Conservation (phyloP, 2,329 filamentous ascomycete genomes). For the Clarireedia homoeocarpa region DNA sequence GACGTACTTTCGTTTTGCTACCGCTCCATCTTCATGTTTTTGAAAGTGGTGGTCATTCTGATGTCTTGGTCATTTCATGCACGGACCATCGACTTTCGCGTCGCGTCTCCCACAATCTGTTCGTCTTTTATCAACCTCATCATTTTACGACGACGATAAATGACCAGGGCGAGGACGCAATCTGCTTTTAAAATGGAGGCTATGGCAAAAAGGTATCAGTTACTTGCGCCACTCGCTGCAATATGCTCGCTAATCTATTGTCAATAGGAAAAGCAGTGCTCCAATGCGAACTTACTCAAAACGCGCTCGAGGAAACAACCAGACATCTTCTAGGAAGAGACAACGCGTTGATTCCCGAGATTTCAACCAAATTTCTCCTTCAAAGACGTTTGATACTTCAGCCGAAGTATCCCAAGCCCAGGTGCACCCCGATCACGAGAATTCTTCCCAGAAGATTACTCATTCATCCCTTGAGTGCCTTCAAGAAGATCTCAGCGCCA, state of each 20-base stretch:
- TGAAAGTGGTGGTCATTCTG: too few relatives aligned
- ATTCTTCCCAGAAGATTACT: not conserved
- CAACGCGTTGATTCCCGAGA: slow-evolving; percentile 13
- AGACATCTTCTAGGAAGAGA: slow-evolving; percentile 7
- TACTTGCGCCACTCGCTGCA: too few relatives aligned
- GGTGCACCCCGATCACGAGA: not conserved
- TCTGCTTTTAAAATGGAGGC: too few relatives aligned
- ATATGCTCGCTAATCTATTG: not conserved
- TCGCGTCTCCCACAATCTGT: too few relatives aligned
- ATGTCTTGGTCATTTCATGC: too few relatives aligned
- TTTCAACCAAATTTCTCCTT: not conserved
- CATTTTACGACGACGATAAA: too few relatives aligned
- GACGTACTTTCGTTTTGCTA: too few relatives aligned
- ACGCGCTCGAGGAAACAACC: slow-evolving; percentile 3
- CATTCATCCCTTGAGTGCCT: not conserved
- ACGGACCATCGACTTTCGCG: too few relatives aligned
- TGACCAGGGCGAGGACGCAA: too few relatives aligned
- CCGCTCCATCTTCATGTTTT: too few relatives aligned
- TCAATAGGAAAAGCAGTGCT: slow-evolving; percentile 1
- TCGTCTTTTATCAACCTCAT: too few relatives aligned
- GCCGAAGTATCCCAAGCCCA: not conserved
- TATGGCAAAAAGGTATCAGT: not conserved
- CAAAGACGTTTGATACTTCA: not conserved
- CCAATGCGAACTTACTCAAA: slow-evolving; percentile 10
- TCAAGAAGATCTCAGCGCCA: not conserved